These are phyloP conservation scores for Aspergillus awamori DNA, from an alignment of 2,329 filamentous ascomycete species.

Conservation along the genomic window DNA sequence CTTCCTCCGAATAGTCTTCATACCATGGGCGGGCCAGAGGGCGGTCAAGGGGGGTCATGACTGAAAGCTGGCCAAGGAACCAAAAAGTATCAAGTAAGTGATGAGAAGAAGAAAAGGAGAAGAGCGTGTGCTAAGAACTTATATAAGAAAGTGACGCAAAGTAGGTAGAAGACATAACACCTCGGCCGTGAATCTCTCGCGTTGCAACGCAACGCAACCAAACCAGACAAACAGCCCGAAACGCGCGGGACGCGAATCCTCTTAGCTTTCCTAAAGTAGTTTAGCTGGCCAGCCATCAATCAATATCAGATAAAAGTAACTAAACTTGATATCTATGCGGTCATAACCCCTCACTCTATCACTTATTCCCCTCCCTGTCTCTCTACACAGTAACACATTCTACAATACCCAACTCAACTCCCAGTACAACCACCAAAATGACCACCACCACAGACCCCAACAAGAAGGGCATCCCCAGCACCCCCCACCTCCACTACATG, in stretches of 20 bases:
- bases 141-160: not conserved
- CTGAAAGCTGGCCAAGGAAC: no score
- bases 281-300: slow-evolving; percentile 11
- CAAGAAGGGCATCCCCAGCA: slow-evolving; percentile 13
- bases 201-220: not conserved
- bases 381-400: not conserved
- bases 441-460: slow-evolving; percentile 10
- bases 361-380: not conserved
- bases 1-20: no score
- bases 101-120: no score
- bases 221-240: not conserved
- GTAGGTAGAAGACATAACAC: not conserved
- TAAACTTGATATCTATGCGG: not conserved
- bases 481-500: slow-evolving; percentile 59
- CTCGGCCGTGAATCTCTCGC: not conserved
- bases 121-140: no score
- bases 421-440: not conserved
- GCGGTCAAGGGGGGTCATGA: no score
- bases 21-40: no score
- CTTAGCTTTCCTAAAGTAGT: slow-evolving; percentile 31
- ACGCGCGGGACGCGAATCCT: slow-evolving; percentile 21
- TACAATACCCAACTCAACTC: not conserved
- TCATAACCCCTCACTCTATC: not conserved
- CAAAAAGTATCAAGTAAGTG: no score
- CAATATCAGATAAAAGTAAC: no score